phyloP scores from a whole-genome alignment of 345 rosid genomes.

The Hibiscus mutabilis region DNA sequence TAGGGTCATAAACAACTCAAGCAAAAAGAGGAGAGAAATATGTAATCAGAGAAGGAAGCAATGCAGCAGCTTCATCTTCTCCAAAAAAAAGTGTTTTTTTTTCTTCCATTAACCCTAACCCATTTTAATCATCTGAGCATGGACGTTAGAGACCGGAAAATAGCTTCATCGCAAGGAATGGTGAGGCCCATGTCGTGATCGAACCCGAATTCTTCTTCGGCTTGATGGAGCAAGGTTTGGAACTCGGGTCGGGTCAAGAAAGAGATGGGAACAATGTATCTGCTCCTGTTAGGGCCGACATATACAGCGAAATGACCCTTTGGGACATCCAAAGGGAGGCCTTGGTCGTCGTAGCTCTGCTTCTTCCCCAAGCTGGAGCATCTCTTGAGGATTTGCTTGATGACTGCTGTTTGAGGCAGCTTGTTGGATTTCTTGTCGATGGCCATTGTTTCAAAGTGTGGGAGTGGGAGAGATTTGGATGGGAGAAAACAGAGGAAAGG shows the following conservation, averaged over 20 bases:
- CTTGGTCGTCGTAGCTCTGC: background rate
- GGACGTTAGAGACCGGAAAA: background rate
- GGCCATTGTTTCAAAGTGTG: background rate
- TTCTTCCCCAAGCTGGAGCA: background rate
- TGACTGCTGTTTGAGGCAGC: background rate
- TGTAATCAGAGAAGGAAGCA: background rate
- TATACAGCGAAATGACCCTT: background rate
- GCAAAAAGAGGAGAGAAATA: background rate
- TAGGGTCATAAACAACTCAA: constrained; percentile 10
- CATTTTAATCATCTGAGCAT: background rate
- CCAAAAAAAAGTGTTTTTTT: background rate
- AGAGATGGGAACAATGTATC: background rate
- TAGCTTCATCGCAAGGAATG: background rate
- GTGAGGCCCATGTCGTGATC: background rate
- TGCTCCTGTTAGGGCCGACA: background rate
- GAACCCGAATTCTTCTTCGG: background rate
- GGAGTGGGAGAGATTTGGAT: background rate
- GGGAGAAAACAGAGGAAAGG: background rate
- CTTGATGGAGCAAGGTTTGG: background rate
- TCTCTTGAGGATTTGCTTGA: background rate
- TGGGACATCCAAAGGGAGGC: background rate
- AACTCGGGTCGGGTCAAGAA: background rate
- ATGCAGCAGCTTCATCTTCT: background rate
- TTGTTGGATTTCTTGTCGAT: background rate
- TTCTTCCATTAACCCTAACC: background rate